Percentiles rank a stretch among this genome's conserved stretches.
Evolutionary conservation across 2,329 filamentous ascomycete species (phyloP).

Genomic region (Nemania sp.): DNA sequence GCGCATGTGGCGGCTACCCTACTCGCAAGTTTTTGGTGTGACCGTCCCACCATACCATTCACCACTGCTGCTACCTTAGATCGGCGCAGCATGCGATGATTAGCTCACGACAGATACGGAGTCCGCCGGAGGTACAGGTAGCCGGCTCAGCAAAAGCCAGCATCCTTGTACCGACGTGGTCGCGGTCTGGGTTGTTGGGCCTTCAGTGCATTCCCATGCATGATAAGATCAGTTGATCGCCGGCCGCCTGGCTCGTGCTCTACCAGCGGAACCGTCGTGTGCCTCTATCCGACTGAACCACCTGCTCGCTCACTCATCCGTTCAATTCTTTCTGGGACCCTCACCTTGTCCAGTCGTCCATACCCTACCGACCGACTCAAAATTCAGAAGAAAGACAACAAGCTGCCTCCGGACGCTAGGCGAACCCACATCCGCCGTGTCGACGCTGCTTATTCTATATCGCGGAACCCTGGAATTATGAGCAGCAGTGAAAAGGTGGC

Average conservation of each 20-base stretch:
- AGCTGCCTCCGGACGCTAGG: slow-evolving; percentile 1
- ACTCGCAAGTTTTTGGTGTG: slow-evolving; percentile 24
- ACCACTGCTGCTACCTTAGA: slow-evolving; percentile 30
- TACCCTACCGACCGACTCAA: not conserved
- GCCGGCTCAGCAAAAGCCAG: not conserved
- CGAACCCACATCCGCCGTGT: not conserved
- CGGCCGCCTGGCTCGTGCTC: slow-evolving; percentile 27
- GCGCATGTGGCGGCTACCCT: slow-evolving; percentile 16
- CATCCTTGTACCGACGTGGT: slow-evolving; percentile 24
- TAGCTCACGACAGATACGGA: slow-evolving; percentile 3
- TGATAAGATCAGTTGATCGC: slow-evolving; percentile 19
- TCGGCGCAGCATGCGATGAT: slow-evolving; percentile 30
- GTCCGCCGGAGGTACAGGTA: not conserved
- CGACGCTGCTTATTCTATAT: slow-evolving; percentile 10
- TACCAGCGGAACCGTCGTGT: slow-evolving; percentile 25
- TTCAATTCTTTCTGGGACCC: slow-evolving; percentile 19
- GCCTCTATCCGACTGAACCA: slow-evolving; percentile 32
- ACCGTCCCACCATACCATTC: slow-evolving; percentile 31
- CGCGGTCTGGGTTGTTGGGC: slow-evolving; percentile 15
- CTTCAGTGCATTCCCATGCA: slow-evolving; percentile 18
- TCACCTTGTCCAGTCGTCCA: slow-evolving; percentile 5
- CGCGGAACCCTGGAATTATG: slow-evolving; percentile 20
- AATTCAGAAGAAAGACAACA: not conserved
- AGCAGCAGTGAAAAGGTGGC: slow-evolving; percentile 1
- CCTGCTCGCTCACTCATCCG: slow-evolving; percentile 1